Conservation (phyloP, 2,329 filamentous ascomycete species). For the Fusarium circinatum region DNA sequence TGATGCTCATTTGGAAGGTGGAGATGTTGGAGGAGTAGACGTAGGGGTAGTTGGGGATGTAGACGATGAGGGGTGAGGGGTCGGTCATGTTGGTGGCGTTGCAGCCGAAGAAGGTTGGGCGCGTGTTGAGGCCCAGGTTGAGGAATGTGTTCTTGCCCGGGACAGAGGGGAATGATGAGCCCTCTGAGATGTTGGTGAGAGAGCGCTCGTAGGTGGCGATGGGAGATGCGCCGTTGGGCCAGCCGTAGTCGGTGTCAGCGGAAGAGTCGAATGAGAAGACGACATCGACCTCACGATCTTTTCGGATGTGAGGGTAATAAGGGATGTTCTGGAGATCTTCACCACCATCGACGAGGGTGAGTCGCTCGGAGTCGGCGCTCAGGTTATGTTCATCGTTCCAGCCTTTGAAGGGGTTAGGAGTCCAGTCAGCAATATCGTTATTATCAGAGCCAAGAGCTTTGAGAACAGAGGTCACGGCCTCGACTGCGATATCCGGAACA, state of each 20-base stretch:
- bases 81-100: conserved; percentile 64
- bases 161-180: conserved; percentile 67
- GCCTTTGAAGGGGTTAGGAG: conserved; percentile 67
- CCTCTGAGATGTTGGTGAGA: conserved; percentile 58
- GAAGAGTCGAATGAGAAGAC: conserved; percentile 73
- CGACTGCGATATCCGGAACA: conserved; percentile 55
- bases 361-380: conserved; percentile 56
- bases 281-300: conserved; percentile 65
- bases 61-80: conserved; percentile 78
- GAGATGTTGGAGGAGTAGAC: conserved; percentile 79
- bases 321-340: conserved; percentile 85
- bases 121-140: conserved; percentile 66
- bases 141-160: conserved; percentile 66
- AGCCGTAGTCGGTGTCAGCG: conserved; percentile 67
- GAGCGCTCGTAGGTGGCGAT: conserved; percentile 67
- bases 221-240: conserved; percentile 70
- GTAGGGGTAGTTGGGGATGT: conserved; percentile 84
- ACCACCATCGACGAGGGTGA: conserved; percentile 84
- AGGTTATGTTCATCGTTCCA: conserved; percentile 60
- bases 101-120: conserved; percentile 73
- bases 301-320: conserved; percentile 69
- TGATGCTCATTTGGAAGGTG: conserved; percentile 77
- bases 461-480: conserved; percentile 63
- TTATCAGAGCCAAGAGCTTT: conserved; percentile 64
- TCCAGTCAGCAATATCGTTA: conserved; percentile 80